Base-by-base conservation (phyloP, 2,329 filamentous ascomycete species). In the Penicillium thymicola region DNA sequence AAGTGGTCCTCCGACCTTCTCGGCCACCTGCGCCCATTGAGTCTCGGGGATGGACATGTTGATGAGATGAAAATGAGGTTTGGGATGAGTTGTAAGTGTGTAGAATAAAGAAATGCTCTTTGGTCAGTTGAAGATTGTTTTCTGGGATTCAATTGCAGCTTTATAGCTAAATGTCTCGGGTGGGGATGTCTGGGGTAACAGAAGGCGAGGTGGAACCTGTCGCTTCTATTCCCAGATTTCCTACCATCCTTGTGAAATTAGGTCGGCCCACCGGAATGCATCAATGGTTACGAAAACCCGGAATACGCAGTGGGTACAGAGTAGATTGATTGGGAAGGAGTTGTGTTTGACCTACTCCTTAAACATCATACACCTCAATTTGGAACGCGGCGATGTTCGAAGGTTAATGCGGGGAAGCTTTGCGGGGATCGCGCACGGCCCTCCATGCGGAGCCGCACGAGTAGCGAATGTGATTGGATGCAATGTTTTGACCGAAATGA, bases 1-100 rank as follows among this genome's bases (percentile, higher is more conserved):
- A 18, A 72, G 79, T 81, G 87, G 85, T 54, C 87, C 87, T 65
- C 89, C 90, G 53, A 82, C 86, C 82, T 91, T 85, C 77, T 96
- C 89, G 66, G 93, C 82, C 67, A 97, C 90, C 78, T 94, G 89
- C 51, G 93, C 93, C 90, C 89, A 94, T 81, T 97, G 93, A 76
- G 87, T 87, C 54, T 82, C 84, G 58, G 92, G 92, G 68, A 97
- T 83, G 13, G 59, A 51, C 55, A 57, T 63, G n/a, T 41, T 54
- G 49, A 51, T 23, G n/a, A 30, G 27, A 18, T 18, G 21, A 8
- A 18, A 46, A 16, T 27, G 16, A 36, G 37, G 3, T 10, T 46
- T 40, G 41, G n/a, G 8, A 5, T 40, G 25, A 41, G 11, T 16
- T 36, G 1, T 5, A 40, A 28, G 5, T 32, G 1, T 32, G 13